Conservation (phyloP, 176 grass and related monocot genomes). For the Tillandsia fasciculata region DNA sequence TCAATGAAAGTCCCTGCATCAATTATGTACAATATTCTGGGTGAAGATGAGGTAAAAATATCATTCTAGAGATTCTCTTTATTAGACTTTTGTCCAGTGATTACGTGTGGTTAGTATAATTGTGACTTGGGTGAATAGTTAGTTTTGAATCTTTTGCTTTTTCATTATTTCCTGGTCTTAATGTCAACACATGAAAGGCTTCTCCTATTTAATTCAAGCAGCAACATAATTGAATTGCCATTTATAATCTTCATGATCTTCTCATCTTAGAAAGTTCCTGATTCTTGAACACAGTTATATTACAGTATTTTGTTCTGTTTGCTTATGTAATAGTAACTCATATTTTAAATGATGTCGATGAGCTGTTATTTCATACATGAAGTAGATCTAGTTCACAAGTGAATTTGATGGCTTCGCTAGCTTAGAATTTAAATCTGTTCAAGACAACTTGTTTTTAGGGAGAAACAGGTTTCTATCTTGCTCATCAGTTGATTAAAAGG, state of each 20-base stretch:
- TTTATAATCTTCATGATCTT: too few species aligned
- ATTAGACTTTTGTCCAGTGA: background rate
- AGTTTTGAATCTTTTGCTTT: background rate
- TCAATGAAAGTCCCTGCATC: conserved; percentile 73
- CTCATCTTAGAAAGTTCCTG: too few species aligned
- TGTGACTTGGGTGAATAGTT: background rate
- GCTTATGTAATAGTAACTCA: background rate
- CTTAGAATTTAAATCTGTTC: conserved; percentile 12
- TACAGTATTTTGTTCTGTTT: background rate
- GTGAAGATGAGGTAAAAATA: conserved; percentile 63
- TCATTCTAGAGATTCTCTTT: background rate
- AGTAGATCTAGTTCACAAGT: background rate
- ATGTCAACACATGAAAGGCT: background rate
- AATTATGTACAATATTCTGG: conserved; percentile 96
- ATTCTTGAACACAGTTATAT: too few species aligned
- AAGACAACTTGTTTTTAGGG: conserved; percentile 34
- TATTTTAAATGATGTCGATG: background rate
- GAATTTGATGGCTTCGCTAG: conserved; percentile 7
- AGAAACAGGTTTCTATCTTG: conserved; percentile 51
- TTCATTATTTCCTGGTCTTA: background rate
- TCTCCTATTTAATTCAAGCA: too few species aligned
- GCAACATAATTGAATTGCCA: too few species aligned
- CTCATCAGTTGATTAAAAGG: conserved; percentile 57
- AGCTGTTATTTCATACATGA: background rate
- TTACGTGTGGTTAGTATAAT: too few species aligned